phyloP scores from a whole-genome alignment of 2,329 filamentous ascomycete genomes.

The Pseudogymnoascus sp. region DNA sequence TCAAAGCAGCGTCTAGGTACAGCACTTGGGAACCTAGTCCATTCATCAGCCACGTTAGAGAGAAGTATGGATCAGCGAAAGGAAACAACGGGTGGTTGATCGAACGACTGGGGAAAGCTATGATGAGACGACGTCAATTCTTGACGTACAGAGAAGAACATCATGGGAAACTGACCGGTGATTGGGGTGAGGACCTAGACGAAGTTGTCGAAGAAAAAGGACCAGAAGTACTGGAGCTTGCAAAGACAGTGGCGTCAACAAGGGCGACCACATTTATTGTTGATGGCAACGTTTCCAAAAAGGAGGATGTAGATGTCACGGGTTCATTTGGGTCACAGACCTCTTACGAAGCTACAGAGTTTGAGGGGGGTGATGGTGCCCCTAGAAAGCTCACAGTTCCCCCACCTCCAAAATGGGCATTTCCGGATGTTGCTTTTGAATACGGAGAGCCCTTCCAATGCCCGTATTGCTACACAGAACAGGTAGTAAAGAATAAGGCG shows the following conservation, averaged over 20 bases:
- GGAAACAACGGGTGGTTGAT: conserved; percentile 17
- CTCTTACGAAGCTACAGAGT: conserved; percentile 19
- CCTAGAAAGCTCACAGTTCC: conserved; percentile 15
- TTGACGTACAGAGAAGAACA: conserved; percentile 26
- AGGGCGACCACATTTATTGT: conserved; percentile 21
- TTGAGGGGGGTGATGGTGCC: conserved; percentile 3
- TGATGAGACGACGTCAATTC: conserved; percentile 25
- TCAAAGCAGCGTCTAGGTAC: conserved; percentile 20
- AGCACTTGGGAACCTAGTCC: conserved; percentile 9
- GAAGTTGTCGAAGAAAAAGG: conserved; percentile 3
- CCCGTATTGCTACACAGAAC: conserved; percentile 10
- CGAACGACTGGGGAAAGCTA: conserved; percentile 24
- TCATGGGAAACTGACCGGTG: conserved; percentile 16
- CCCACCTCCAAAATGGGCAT: conserved; percentile 16
- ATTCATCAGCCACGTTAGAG: conserved; percentile 20
- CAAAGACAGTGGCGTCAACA: conserved; percentile 15
- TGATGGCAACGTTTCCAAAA: background rate
- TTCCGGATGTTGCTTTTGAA: conserved; percentile 18
- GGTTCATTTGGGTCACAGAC: conserved; percentile 18
- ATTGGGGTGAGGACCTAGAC: conserved; percentile 13
- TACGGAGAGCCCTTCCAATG: conserved; percentile 19
- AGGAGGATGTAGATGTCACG: conserved; percentile 11
- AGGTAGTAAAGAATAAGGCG: conserved; percentile 14
- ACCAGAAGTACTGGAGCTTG: background rate
- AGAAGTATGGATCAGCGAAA: conserved; percentile 17